Percentiles rank a stretch among this genome's conserved stretches.
Evolutionary conservation across 345 rosid species (phyloP).

Genomic region (Sisymbrium irio): DNA sequence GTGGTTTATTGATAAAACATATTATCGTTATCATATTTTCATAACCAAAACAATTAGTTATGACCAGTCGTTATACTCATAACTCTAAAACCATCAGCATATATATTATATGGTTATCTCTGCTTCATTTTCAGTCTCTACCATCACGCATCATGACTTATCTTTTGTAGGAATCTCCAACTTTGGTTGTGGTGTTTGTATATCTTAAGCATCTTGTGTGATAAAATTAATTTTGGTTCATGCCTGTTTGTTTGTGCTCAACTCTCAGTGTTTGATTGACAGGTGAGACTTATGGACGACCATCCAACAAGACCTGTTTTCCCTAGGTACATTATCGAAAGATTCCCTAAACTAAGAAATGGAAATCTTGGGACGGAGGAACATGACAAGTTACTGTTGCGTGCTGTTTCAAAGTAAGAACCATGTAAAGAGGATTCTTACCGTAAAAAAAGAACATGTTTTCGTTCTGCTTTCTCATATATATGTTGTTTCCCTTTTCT

Average conservation of each 20-base stretch:
- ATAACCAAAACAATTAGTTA: not conserved
- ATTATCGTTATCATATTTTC: not conserved
- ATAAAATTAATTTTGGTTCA: not conserved
- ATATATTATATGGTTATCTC: not conserved
- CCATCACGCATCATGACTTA: too few species aligned
- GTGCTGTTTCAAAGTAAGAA: constrained; percentile 70
- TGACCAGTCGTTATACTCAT: not conserved
- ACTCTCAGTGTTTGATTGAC: constrained; percentile 9
- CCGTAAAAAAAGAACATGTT: not conserved
- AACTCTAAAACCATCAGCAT: not conserved
- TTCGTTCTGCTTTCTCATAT: not conserved
- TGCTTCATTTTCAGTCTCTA: not conserved
- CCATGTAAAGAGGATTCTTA: constrained; percentile 1
- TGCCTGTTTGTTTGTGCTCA: not conserved
- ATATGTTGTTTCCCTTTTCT: constrained; percentile 1
- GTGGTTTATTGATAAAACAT: not conserved
- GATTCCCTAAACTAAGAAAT: constrained; percentile 47
- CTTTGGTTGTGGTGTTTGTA: not conserved
- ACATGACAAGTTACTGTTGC: constrained; percentile 60
- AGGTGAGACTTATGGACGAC: constrained; percentile 32
- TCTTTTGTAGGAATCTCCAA: not conserved
- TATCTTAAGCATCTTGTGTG: not conserved
- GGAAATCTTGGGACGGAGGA: constrained; percentile 63
- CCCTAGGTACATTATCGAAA: constrained; percentile 40
- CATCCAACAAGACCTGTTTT: constrained; percentile 48